These are phyloP conservation scores for Colletotrichum viniferum DNA, from an alignment of 2,329 filamentous ascomycete genomes.

Conservation along the genomic window DNA sequence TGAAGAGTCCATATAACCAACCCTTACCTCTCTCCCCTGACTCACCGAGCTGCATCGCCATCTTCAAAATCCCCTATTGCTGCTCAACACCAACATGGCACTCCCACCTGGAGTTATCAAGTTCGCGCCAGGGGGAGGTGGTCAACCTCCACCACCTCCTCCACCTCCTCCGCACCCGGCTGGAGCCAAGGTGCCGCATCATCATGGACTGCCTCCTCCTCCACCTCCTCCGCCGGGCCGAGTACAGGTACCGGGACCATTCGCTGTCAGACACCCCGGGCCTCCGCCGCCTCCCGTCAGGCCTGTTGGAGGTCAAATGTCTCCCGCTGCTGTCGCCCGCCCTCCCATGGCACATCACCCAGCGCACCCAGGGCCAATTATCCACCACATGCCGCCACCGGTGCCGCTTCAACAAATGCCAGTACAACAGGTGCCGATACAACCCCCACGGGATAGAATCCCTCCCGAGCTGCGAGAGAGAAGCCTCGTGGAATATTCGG, in stretches of 20 bases:
- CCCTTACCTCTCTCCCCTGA: neutral
- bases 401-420: neutral
- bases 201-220: neutral
- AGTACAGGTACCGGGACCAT: neutral
- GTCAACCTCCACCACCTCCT: neutral
- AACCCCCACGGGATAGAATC: neutral
- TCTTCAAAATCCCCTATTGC: neutral
- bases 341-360: neutral
- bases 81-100: slow-evolving; percentile 1
- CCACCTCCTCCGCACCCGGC: neutral
- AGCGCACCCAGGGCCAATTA: neutral
- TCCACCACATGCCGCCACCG: neutral
- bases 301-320: neutral
- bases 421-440: neutral
- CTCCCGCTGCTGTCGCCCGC: neutral
- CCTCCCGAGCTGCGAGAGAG: slow-evolving; percentile 22
- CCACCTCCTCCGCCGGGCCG: neutral
- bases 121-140: neutral
- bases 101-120: neutral
- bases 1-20: neutral
- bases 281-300: neutral
- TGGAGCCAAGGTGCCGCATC: neutral
- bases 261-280: neutral
- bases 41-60: neutral
- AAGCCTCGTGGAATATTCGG: slow-evolving; percentile 29